A percentile compares a stretch with the other conserved stretches of the same genome.
phyloP scores from a whole-genome alignment of 345 rosid genomes.

The Physaria fendleri region DNA sequence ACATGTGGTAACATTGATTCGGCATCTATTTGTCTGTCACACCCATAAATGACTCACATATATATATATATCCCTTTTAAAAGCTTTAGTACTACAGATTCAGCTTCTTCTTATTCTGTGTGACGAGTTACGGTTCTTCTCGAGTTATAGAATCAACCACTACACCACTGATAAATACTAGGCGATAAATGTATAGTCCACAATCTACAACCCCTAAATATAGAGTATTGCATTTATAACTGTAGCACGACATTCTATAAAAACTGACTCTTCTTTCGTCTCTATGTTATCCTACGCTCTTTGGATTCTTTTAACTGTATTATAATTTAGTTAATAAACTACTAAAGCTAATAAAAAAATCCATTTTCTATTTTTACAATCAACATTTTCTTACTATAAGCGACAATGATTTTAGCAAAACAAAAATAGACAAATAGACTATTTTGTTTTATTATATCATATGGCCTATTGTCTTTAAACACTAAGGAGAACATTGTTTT shows the following conservation, averaged over 20 bases:
- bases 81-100: slow-evolving; percentile 1
- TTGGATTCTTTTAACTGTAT: neutral
- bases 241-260: neutral
- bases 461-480: too few species aligned
- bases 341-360: too few species aligned
- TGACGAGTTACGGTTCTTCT: too few species aligned
- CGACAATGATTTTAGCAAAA: neutral
- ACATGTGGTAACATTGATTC: slow-evolving; percentile 8
- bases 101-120: slow-evolving; percentile 15
- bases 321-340: neutral
- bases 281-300: neutral
- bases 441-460: too few species aligned
- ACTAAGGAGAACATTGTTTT: too few species aligned
- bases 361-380: neutral
- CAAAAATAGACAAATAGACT: neutral
- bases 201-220: slow-evolving; percentile 1
- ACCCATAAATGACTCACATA: slow-evolving; percentile 23
- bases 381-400: neutral
- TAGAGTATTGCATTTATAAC: slow-evolving; percentile 4
- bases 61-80: slow-evolving; percentile 30
- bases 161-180: too few species aligned
- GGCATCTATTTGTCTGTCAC: slow-evolving; percentile 17
- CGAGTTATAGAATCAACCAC: too few species aligned
- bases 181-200: too few species aligned
- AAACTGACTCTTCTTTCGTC: neutral